Percentiles rank a stretch among this genome's conserved stretches.
Conservation (phyloP, 164 flowering plant species). For the Kalanchoe fedtschenkoi region DNA sequence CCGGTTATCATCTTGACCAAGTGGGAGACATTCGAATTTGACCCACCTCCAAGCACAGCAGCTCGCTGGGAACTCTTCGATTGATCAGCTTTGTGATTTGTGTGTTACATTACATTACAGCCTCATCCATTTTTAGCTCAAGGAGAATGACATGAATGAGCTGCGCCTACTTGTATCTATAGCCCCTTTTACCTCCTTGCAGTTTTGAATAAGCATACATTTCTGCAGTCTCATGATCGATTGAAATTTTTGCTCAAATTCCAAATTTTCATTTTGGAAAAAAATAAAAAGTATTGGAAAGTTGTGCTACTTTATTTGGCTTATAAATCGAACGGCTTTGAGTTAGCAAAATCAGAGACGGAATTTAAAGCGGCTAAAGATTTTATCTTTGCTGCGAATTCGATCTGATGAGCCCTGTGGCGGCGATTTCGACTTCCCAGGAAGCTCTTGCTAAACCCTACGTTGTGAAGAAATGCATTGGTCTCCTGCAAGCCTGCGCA, state of each 20-base stretch:
- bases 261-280: too few species aligned
- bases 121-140: constrained; percentile 1
- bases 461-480: constrained; percentile 20
- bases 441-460: constrained; percentile 6
- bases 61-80: constrained; percentile 46
- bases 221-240: neutral
- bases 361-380: neutral
- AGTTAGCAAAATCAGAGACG: neutral
- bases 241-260: constrained; percentile 2
- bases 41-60: constrained; percentile 19
- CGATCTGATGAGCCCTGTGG: too few species aligned
- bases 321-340: neutral
- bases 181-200: constrained; percentile 3
- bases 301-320: too few species aligned
- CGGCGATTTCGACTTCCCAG: neutral
- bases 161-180: constrained; percentile 3
- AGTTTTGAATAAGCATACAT: neutral
- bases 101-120: constrained; percentile 2
- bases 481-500: constrained; percentile 17
- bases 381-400: neutral
- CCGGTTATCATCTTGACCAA: constrained; percentile 39
- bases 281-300: too few species aligned
- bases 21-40: constrained; percentile 56
- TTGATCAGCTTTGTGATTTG: constrained; percentile 17
- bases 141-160: neutral